Evolutionary conservation across 768 basidiomycete species (phyloP).

Genomic region (Xerocomellus dryophilus): DNA sequence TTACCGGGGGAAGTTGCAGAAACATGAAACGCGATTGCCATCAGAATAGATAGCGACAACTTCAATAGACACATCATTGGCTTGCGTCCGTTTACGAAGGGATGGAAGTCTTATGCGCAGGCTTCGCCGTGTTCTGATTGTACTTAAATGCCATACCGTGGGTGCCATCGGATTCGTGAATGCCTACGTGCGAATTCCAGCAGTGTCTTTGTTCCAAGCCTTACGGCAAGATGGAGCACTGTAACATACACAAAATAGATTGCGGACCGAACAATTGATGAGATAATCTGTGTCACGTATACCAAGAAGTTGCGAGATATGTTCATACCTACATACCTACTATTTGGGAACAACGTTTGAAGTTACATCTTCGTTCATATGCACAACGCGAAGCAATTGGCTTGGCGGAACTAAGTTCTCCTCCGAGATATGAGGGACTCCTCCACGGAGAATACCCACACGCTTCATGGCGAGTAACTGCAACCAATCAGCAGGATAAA

Average conservation of each 20-base stretch:
- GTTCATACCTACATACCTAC: too few relatives aligned
- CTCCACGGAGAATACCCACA: slow-evolving; percentile 2
- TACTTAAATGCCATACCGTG: too few relatives aligned
- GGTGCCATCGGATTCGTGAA: too few relatives aligned
- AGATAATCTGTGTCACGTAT: too few relatives aligned
- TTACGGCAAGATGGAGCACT: too few relatives aligned
- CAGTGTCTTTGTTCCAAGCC: background rate
- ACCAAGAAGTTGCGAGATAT: too few relatives aligned
- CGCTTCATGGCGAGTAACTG: slow-evolving; percentile 5
- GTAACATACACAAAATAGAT: too few relatives aligned
- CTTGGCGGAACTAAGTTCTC: background rate
- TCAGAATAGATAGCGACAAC: background rate
- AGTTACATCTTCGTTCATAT: background rate
- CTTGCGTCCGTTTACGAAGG: background rate
- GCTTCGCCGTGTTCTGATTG: too few relatives aligned
- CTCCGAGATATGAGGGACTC: background rate
- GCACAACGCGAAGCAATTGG: background rate
- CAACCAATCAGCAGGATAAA: background rate
- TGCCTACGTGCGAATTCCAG: too few relatives aligned
- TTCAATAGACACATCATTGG: background rate
- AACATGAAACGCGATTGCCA: background rate
- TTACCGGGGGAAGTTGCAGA: background rate
- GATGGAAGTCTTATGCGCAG: too few relatives aligned
- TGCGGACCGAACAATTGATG: too few relatives aligned
- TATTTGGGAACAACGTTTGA: too few relatives aligned